phyloP scores from a whole-genome alignment of 2,329 filamentous ascomycete genomes.

The Fusarium domesticum region DNA sequence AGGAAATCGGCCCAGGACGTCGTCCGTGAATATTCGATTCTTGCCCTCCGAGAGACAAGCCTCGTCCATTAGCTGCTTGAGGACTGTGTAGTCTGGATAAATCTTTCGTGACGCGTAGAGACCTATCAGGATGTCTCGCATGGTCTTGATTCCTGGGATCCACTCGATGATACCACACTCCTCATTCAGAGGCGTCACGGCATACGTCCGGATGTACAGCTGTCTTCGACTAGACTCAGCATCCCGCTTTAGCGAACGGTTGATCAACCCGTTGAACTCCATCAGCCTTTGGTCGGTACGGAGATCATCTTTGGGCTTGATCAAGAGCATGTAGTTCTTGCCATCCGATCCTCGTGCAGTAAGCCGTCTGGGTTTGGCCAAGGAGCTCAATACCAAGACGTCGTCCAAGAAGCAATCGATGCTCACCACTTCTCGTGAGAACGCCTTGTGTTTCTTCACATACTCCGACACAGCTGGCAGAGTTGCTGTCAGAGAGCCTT shows the following conservation, averaged over 20 bases:
- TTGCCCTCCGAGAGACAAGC: constrained; percentile 57
- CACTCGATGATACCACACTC: constrained; percentile 98
- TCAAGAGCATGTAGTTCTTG: constrained; percentile 80
- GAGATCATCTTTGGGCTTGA: constrained; percentile 97
- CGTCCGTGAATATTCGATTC: constrained; percentile 67
- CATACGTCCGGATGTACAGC: constrained; percentile 95
- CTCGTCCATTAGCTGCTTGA: constrained; percentile 63
- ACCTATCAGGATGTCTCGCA: constrained; percentile 83
- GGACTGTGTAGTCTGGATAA: constrained; percentile 63
- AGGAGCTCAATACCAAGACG: constrained; percentile 82
- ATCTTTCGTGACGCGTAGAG: constrained; percentile 76
- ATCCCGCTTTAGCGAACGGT: constrained; percentile 86
- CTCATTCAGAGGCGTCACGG: constrained; percentile 93
- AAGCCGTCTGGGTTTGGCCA: constrained; percentile 88
- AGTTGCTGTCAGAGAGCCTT: constrained; percentile 77
- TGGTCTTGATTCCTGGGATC: constrained; percentile 92
- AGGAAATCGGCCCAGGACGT: constrained; percentile 65
- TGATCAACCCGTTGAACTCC: constrained; percentile 99
- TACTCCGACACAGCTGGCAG: constrained; percentile 73
- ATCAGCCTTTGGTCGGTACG: constrained; percentile 97
- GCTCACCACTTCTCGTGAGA: constrained; percentile 80
- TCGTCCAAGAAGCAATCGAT: constrained; percentile 81
- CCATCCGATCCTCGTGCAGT: constrained; percentile 88
- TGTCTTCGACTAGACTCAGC: constrained; percentile 86
- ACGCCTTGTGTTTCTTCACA: constrained; percentile 76